Percentiles rank a stretch among this genome's conserved stretches.
phyloP scores from a whole-genome alignment of 2,329 filamentous ascomycete species.

The Colletotrichum spinosum region DNA sequence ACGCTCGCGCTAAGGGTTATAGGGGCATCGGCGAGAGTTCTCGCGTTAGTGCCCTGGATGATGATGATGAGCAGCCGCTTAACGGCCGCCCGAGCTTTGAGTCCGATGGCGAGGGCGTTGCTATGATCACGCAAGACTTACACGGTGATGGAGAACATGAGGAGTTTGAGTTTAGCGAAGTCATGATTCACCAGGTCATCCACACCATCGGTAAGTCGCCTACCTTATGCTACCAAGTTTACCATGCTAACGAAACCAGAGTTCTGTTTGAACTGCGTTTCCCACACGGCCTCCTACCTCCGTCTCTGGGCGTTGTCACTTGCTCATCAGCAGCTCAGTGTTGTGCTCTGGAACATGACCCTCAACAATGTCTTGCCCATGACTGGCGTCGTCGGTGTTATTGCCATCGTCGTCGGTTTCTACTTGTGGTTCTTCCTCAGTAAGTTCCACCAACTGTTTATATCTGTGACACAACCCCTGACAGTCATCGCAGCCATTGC shows the following conservation, averaged over 20 bases:
- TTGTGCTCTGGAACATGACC: conserved; percentile 97
- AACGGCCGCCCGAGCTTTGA: conserved; percentile 64
- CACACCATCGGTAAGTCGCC: conserved; percentile 88
- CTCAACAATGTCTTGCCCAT: conserved; percentile 79
- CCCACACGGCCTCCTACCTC: conserved; percentile 97
- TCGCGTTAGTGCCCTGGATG: conserved; percentile 89
- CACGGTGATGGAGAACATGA: conserved; percentile 83
- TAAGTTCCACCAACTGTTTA: conserved; percentile 42
- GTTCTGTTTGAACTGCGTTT: conserved; percentile 99
- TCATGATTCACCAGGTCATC: conserved; percentile 99
- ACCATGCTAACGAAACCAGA: conserved; percentile 65
- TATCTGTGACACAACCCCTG: not conserved
- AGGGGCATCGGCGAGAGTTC: conserved; percentile 91
- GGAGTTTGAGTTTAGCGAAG: conserved; percentile 96
- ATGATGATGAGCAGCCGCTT: conserved; percentile 75
- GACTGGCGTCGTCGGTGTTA: conserved; percentile 75
- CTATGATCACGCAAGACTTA: conserved; percentile 90
- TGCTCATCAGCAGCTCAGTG: conserved; percentile 96
- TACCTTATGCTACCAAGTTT: not conserved
- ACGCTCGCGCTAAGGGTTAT: conserved; percentile 88
- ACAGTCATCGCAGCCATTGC: conserved; percentile 51
- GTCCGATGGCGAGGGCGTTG: conserved; percentile 83
- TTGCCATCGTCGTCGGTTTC: conserved; percentile 86
- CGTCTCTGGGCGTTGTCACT: conserved; percentile 98
- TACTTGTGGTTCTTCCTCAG: conserved; percentile 90